These are phyloP conservation scores for Blastobotrys persicus DNA, from an alignment of 1,139 yeast species.

Conservation along the genomic window DNA sequence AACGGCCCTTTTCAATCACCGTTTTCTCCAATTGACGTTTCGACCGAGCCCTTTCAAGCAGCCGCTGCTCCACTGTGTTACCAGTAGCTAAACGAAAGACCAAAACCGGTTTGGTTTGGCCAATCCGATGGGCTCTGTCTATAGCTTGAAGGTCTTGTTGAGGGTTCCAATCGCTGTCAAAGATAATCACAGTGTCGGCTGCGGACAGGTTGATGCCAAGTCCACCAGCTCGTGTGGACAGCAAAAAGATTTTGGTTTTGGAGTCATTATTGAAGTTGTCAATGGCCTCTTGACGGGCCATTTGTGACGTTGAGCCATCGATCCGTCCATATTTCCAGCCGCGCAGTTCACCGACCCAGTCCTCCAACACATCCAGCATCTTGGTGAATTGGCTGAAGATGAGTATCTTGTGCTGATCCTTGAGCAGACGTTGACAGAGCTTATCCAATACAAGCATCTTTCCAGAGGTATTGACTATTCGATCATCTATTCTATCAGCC, in stretches of 20 bases:
- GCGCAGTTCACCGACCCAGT: constrained; percentile 56
- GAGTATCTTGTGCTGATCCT: constrained; percentile 60
- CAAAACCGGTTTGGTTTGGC: constrained; percentile 80
- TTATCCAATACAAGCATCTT: constrained; percentile 70
- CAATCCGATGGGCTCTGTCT: constrained; percentile 92
- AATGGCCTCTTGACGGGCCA: constrained; percentile 64
- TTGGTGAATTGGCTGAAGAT: constrained; percentile 83
- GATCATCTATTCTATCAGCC: constrained; percentile 39
- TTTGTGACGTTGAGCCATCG: constrained; percentile 72
- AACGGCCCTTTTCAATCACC: constrained; percentile 82
- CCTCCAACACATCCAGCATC: constrained; percentile 71
- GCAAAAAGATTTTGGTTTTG: constrained; percentile 52
- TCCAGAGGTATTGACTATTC: constrained; percentile 55
- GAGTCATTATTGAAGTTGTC: constrained; percentile 45
- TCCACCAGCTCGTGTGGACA: constrained; percentile 94
- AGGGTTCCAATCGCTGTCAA: constrained; percentile 97
- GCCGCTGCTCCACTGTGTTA: constrained; percentile 78
- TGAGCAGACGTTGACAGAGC: constrained; percentile 50
- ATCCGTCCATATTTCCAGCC: constrained; percentile 55
- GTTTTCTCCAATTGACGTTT: constrained; percentile 78
- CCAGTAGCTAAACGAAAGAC: constrained; percentile 73
- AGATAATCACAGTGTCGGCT: constrained; percentile 86
- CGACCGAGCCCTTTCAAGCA: constrained; percentile 71
- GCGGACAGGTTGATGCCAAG: constrained; percentile 81
- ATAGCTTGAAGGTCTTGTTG: constrained; percentile 95